phyloP scores from a whole-genome alignment of 2,329 filamentous ascomycete species.

The Cryphonectria japonica region DNA sequence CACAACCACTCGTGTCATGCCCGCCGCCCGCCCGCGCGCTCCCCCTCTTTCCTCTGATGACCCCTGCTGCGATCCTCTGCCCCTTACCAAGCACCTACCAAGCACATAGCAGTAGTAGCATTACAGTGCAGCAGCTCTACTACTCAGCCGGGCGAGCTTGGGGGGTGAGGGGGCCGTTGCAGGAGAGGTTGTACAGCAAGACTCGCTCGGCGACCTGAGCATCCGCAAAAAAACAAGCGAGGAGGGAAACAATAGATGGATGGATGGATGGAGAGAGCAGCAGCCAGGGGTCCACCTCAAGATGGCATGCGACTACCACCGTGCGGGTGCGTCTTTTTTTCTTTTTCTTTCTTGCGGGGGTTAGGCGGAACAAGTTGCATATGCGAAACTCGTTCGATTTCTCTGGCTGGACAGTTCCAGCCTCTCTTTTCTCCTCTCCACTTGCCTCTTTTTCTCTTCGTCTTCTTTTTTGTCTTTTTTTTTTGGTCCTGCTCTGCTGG shows the following conservation, averaged over 20 bases:
- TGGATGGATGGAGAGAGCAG: no score
- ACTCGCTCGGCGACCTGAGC: background rate
- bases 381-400: slow-evolving; percentile 4
- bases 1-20: background rate
- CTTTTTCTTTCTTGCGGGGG: background rate
- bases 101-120: no score
- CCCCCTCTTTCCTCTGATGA: background rate
- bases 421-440: background rate
- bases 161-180: background rate
- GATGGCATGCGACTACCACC: background rate
- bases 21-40: background rate
- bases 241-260: background rate
- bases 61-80: background rate
- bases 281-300: background rate
- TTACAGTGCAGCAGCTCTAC: background rate
- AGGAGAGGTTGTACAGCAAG: background rate
- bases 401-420: background rate
- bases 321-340: background rate
- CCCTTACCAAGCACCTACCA: no score
- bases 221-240: background rate
- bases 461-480: background rate
- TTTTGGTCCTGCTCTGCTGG: background rate
- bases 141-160: background rate
- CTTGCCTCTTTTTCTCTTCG: background rate
- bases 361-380: background rate